phyloP scores from a whole-genome alignment of 202 grass and related monocot species.

The Brachypodium distachyon region DNA sequence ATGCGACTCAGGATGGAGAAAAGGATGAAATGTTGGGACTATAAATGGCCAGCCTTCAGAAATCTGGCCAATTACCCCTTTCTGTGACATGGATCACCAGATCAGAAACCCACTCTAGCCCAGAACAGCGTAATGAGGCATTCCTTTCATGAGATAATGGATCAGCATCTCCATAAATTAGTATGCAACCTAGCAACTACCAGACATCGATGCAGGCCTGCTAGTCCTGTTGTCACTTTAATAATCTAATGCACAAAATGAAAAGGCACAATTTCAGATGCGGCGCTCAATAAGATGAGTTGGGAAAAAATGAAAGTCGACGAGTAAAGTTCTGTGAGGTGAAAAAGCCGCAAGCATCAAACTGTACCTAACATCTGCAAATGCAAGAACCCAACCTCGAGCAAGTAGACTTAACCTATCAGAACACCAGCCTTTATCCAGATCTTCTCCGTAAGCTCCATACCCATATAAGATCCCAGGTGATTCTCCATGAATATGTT shows the following conservation, averaged over 20 bases:
- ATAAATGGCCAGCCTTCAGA: background rate
- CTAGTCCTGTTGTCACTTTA: background rate
- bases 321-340: background rate
- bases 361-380: slow-evolving; percentile 88
- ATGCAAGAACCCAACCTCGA: slow-evolving; percentile 91
- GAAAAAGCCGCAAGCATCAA: background rate
- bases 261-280: background rate
- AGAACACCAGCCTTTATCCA: slow-evolving; percentile 95
- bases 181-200: background rate
- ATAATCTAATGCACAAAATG: background rate
- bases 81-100: background rate
- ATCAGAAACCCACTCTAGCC: background rate
- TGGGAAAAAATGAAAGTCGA: slow-evolving; percentile 11
- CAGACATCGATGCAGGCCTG: background rate
- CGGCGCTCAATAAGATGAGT: background rate
- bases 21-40: background rate
- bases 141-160: background rate
- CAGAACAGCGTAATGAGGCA: background rate
- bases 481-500: slow-evolving; percentile 35
- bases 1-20: background rate
- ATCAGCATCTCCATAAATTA: background rate
- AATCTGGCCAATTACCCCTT: background rate
- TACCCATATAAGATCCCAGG: slow-evolving; percentile 83
- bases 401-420: slow-evolving; percentile 77
- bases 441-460: slow-evolving; percentile 87